A percentile compares a stretch with the other conserved stretches of the same genome.
phyloP scores from a whole-genome alignment of 805 yeast species.

The Sugiyamaella smithiae region DNA sequence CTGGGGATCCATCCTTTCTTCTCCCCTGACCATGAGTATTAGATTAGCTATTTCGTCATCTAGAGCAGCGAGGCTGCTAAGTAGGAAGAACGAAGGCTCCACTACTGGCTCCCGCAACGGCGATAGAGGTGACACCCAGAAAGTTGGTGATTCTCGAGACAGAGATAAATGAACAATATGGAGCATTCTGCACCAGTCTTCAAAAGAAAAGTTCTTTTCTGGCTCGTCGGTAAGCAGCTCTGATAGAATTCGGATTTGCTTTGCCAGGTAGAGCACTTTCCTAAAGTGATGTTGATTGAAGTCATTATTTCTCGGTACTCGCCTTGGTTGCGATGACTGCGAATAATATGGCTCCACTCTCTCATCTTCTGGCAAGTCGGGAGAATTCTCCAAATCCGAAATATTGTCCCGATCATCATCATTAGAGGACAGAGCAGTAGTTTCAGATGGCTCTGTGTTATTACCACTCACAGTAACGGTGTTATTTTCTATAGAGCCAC shows the following conservation, averaged over 20 bases:
- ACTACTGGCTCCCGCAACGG: conserved; percentile 69
- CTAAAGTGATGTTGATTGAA: background rate
- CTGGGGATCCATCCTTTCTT: background rate
- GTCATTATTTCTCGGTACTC: background rate
- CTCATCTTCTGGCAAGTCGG: background rate
- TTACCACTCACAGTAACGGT: background rate
- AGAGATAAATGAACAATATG: conserved; percentile 9
- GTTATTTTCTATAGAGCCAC: background rate
- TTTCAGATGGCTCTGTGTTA: background rate
- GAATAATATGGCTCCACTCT: background rate
- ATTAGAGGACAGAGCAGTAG: background rate
- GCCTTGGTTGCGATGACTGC: background rate
- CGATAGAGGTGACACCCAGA: conserved; percentile 64
- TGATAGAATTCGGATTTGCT: conserved; percentile 8
- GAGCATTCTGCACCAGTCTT: conserved; percentile 51
- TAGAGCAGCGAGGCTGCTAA: conserved; percentile 21
- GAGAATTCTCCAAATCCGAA: background rate
- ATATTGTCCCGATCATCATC: background rate
- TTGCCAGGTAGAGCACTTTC: conserved; percentile 8
- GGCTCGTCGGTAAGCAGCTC: conserved; percentile 29
- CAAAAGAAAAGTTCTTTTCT: conserved; percentile 43
- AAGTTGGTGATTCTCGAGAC: conserved; percentile 30
- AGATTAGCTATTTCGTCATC: conserved; percentile 19
- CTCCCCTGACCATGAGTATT: background rate
- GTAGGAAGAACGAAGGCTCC: conserved; percentile 59